Base-by-base conservation (phyloP, 1,284 basidiomycete genomes). In the Rhodotorula sp. region DNA sequence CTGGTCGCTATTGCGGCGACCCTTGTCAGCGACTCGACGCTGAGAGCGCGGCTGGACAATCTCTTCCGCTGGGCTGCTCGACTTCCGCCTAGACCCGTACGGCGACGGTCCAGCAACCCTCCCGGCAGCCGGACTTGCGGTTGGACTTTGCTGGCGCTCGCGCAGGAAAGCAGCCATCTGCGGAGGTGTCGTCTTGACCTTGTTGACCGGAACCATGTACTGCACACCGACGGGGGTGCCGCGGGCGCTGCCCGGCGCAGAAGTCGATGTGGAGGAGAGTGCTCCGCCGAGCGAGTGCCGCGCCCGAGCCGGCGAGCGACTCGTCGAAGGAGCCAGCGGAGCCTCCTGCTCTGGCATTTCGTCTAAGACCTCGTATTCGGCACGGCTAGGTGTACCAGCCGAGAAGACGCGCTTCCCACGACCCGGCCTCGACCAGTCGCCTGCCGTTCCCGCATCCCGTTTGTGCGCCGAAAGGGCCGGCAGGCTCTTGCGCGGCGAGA, bases 181-280 rank as follows among this genome's bases (percentile, higher is more conserved):
- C 20, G 61, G 61, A 24, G 69, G 64, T n/a, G 44, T 67, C 29
- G 51, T 64, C 63, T 68, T 72, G 56, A 72, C 54, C 34, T 54
- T 36, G 1, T 64, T 46, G 3, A 60, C 39, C 8, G 70, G 70
- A 2, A 62, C 67, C 73, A 74, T 74, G 51, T 39, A 72, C 61
- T 67, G 67, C n/a, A 39, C 36, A 1, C 67, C 69, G 52, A 60
- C 27, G 27, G 60, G 51, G 27, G 65, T 44, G 47, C 34, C 53
- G 24, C n/a, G 6, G 11, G 27, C 30, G 32, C 22, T 44, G 27
- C 62, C 32, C 1, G 46, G 7, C 46, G 19, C 47, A 27, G 49
- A 61, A 30, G 11, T 36, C 36, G 36, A 44, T 13, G 39, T 13
- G 19, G 39, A 44, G 39, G 39, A 6, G 39, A 44, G 39, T 17